A percentile compares a stretch with the other conserved stretches of the same genome.
These are phyloP conservation scores for Curvularia verruculosa DNA, from an alignment of 2,329 filamentous ascomycete genomes.

Conservation along the genomic window DNA sequence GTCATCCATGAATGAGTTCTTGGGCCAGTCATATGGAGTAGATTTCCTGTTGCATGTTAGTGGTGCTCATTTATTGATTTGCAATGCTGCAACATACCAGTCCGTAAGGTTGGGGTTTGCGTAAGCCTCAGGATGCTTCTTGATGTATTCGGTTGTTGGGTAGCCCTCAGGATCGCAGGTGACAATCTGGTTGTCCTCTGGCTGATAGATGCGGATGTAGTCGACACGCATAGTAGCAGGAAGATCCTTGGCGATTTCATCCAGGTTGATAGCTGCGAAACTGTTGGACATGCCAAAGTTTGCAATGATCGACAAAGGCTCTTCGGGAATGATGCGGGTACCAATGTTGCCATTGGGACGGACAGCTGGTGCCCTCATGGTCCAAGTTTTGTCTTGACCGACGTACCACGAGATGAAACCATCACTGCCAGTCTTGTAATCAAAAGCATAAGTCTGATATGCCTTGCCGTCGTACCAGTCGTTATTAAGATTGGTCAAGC, in stretches of 20 bases:
- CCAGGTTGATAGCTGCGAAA: conserved; percentile 67
- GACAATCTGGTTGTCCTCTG: conserved; percentile 61
- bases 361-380: conserved; percentile 63
- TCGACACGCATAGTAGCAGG: conserved; percentile 72
- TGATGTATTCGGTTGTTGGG: conserved; percentile 71
- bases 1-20: conserved; percentile 65
- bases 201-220: conserved; percentile 74
- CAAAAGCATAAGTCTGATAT: conserved; percentile 64
- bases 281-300: conserved; percentile 74
- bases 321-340: conserved; percentile 67
- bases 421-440: conserved; percentile 61
- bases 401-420: conserved; percentile 74
- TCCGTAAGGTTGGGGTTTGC: conserved; percentile 67
- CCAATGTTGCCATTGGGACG: conserved; percentile 74
- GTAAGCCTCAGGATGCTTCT: conserved; percentile 65
- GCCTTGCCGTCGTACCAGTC: conserved; percentile 62
- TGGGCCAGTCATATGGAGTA: conserved; percentile 65
- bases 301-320: conserved; percentile 70
- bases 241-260: conserved; percentile 58
- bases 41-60: conserved; percentile 45
- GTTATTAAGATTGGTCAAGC: conserved; percentile 61
- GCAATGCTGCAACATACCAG: conserved; percentile 57
- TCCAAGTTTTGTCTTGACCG: conserved; percentile 69
- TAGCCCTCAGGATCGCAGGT: conserved; percentile 73
- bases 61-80: background rate